Conservation (phyloP, 2,329 filamentous ascomycete genomes). For the Diplodia scrobiculata region DNA sequence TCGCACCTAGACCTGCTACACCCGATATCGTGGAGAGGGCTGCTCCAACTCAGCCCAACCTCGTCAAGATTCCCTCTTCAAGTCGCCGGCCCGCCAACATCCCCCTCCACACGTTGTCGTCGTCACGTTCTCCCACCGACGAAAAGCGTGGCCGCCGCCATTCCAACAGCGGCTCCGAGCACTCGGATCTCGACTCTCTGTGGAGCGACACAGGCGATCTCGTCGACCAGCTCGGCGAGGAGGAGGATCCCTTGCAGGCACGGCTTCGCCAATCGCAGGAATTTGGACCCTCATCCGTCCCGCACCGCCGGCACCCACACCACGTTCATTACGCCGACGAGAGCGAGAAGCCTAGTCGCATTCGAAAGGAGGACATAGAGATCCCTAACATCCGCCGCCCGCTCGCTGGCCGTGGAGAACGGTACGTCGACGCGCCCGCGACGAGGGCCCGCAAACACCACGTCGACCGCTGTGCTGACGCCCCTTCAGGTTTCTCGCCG, state of each 20-base stretch:
- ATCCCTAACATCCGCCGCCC: conserved; percentile 70
- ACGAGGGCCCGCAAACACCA: background rate
- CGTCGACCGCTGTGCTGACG: background rate
- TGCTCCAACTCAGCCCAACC: conserved; percentile 65
- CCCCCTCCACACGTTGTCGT: conserved; percentile 74
- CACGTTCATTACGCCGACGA: conserved; percentile 68
- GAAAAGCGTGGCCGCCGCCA: conserved; percentile 55
- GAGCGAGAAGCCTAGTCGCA: conserved; percentile 44
- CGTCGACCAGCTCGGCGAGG: conserved; percentile 83
- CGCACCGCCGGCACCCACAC: conserved; percentile 55
- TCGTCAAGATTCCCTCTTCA: conserved; percentile 82
- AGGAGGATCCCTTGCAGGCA: conserved; percentile 76
- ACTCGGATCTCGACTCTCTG: conserved; percentile 57
- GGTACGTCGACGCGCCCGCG: conserved; percentile 36
- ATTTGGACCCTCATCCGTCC: conserved; percentile 55
- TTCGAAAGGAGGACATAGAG: conserved; percentile 70
- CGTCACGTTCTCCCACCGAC: conserved; percentile 50
- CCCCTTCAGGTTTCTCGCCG: conserved; percentile 60
- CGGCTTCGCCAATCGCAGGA: conserved; percentile 68
- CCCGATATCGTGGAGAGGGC: conserved; percentile 33
- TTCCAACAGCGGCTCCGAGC: conserved; percentile 65
- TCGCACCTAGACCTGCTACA: conserved; percentile 28
- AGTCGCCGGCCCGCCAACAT: conserved; percentile 78
- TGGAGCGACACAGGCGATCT: conserved; percentile 97
- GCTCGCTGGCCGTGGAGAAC: conserved; percentile 67